Percentiles rank a stretch among this genome's conserved stretches.
These are phyloP conservation scores for Begonia masoniana DNA, from an alignment of 306 rosid genomes.

Conservation along the genomic window DNA sequence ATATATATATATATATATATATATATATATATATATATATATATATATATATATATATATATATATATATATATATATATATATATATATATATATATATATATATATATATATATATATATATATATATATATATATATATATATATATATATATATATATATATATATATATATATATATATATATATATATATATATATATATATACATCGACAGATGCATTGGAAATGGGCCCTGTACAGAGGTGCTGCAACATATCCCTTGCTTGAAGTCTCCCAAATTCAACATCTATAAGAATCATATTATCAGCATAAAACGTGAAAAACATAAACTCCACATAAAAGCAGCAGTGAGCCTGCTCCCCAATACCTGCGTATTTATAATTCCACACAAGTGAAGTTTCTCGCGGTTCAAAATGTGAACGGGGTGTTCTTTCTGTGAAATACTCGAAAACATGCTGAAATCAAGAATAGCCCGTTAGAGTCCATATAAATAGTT, in stretches of 20 bases:
- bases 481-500: neutral
- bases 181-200: no score
- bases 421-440: constrained; percentile 86
- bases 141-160: no score
- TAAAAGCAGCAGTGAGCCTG: neutral
- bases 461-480: constrained; percentile 20
- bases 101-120: no score
- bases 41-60: no score
- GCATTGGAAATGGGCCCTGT: constrained; percentile 96
- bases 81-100: no score
- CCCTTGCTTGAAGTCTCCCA: constrained; percentile 92
- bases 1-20: no score
- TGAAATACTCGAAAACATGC: constrained; percentile 91
- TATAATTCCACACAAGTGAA: constrained; percentile 96
- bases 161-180: no score
- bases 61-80: no score
- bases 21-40: no score
- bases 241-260: constrained; percentile 97
- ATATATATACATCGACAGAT: constrained; percentile 81
- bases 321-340: neutral
- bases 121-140: no score
- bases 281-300: constrained; percentile 58
- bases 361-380: constrained; percentile 56
- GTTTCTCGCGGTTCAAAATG: constrained; percentile 55
- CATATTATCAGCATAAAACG: constrained; percentile 9